These are phyloP conservation scores for Fusarium ramigenum DNA, from an alignment of 2,329 filamentous ascomycete species.

Conservation along the genomic window DNA sequence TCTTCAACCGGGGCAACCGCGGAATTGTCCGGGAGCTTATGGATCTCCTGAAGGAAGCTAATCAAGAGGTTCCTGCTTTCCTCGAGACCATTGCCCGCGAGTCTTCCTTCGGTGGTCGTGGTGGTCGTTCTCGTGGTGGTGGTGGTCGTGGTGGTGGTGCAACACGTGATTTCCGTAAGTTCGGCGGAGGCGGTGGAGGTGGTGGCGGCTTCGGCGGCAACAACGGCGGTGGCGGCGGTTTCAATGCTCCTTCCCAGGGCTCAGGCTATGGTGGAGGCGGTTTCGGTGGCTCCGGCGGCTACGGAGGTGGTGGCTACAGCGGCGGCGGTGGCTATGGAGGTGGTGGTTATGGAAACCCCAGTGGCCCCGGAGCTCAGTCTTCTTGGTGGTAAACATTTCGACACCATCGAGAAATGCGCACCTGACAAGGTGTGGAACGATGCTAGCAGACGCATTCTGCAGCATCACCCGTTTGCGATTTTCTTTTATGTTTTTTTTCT, in stretches of 20 bases:
- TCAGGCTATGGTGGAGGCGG: slow-evolving; percentile 55
- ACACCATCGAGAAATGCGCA: slow-evolving; percentile 17
- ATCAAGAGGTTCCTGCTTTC: slow-evolving; percentile 95
- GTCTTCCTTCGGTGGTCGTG: slow-evolving; percentile 78
- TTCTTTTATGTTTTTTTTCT: slow-evolving; percentile 38
- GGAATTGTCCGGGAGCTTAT: slow-evolving; percentile 96
- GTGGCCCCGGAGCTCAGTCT: slow-evolving; percentile 72
- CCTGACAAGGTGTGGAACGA: slow-evolving; percentile 29
- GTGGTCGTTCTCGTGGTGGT: slow-evolving; percentile 61
- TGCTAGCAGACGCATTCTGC: slow-evolving; percentile 28
- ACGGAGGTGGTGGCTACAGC: slow-evolving; percentile 57
- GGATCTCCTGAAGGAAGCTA: slow-evolving; percentile 98
- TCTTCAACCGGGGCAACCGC: slow-evolving; percentile 99
- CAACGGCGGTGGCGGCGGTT: slow-evolving; percentile 53
- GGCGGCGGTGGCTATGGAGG: slow-evolving; percentile 55
- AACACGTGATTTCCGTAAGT: slow-evolving; percentile 92
- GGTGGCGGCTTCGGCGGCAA: slow-evolving; percentile 49
- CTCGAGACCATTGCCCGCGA: slow-evolving; percentile 98
- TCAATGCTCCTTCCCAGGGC: slow-evolving; percentile 45
- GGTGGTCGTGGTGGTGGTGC: slow-evolving; percentile 75
- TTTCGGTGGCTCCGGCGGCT: slow-evolving; percentile 71
- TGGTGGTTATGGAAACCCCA: slow-evolving; percentile 71
- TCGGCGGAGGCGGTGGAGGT: slow-evolving; percentile 60
- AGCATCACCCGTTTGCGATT: slow-evolving; percentile 38
- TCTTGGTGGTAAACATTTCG: slow-evolving; percentile 72